phyloP scores from a whole-genome alignment of 176 grass and related monocot genomes.

The Areca catechu region DNA sequence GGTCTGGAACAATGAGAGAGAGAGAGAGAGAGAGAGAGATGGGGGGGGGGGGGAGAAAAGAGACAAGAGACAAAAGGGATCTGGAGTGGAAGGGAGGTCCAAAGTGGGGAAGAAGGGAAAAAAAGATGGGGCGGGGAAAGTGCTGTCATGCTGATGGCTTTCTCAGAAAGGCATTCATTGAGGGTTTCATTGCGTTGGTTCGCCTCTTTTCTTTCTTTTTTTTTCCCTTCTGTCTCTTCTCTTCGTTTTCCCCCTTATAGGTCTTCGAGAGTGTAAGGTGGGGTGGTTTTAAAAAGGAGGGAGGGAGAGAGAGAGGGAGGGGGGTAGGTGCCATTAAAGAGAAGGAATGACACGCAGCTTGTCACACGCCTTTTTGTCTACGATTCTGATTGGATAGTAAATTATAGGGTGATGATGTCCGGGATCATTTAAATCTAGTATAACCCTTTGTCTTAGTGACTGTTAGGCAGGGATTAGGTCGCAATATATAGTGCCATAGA shows the following conservation, averaged over 20 bases:
- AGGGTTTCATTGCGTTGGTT: slow-evolving; percentile 7
- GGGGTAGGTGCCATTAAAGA: slow-evolving; percentile 8
- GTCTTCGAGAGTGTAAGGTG: too few species aligned
- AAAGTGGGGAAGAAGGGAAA: slow-evolving; percentile 1
- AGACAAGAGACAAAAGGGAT: slow-evolving; percentile 18
- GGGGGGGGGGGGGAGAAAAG: too few species aligned
- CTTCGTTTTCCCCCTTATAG: background rate
- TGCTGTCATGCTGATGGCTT: slow-evolving; percentile 16
- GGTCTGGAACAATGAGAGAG: background rate
- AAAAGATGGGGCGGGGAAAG: slow-evolving; percentile 1
- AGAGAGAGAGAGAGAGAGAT: slow-evolving; percentile 23
- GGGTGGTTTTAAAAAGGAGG: too few species aligned
- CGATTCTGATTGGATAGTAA: slow-evolving; percentile 3
- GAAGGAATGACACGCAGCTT: slow-evolving; percentile 15
- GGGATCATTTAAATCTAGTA: background rate
- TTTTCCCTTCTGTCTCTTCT: background rate
- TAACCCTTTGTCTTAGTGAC: too few species aligned
- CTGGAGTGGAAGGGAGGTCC: slow-evolving; percentile 9
- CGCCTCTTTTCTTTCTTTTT: background rate
- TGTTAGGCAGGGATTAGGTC: too few species aligned
- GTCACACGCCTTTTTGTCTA: slow-evolving; percentile 4
- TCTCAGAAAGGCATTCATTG: slow-evolving; percentile 18
- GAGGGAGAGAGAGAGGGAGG: slow-evolving; percentile 5
- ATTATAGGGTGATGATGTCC: slow-evolving; percentile 14
- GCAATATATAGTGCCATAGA: too few species aligned